Conservation (phyloP, 2,329 filamentous ascomycete species). For the Fusarium nodosum region DNA sequence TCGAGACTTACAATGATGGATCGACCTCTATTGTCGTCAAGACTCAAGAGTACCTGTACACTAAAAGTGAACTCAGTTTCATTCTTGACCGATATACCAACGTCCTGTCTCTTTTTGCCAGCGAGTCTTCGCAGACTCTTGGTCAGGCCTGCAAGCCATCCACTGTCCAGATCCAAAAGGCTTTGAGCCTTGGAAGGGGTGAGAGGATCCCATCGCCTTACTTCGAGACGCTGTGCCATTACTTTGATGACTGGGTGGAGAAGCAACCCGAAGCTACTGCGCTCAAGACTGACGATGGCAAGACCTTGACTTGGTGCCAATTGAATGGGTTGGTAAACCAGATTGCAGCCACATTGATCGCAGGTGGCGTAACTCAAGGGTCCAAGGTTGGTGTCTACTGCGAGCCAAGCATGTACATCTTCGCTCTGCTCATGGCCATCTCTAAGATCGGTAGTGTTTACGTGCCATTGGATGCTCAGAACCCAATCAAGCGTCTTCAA, state of each 20-base stretch:
- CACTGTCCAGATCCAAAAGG: background rate
- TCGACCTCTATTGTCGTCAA: conserved; percentile 2
- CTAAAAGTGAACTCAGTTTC: background rate
- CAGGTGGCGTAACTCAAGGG: background rate
- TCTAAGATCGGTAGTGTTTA: background rate
- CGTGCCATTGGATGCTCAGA: conserved; percentile 5
- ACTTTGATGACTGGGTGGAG: conserved; percentile 3
- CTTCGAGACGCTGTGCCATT: background rate
- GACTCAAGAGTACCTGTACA: conserved; percentile 10
- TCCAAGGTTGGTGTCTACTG: conserved; percentile 6
- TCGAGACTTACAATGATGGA: conserved; percentile 1
- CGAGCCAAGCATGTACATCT: conserved; percentile 1
- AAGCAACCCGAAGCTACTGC: background rate
- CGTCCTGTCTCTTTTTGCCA: background rate
- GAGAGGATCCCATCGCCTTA: conserved; percentile 1
- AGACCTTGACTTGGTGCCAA: background rate
- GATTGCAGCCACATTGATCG: background rate
- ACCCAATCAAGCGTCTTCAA: conserved; percentile 14
- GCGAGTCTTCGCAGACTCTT: background rate
- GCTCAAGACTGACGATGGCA: background rate
- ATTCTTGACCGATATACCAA: background rate
- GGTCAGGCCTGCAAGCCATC: conserved; percentile 2
- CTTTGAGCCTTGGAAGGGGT: background rate
- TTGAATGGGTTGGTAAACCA: background rate
- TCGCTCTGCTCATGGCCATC: background rate